Evolutionary conservation across 2,329 filamentous ascomycete genomes (phyloP), one percentile per base, ranked within the genome.

Genomic region (Rachicladosporium sp.): DNA sequence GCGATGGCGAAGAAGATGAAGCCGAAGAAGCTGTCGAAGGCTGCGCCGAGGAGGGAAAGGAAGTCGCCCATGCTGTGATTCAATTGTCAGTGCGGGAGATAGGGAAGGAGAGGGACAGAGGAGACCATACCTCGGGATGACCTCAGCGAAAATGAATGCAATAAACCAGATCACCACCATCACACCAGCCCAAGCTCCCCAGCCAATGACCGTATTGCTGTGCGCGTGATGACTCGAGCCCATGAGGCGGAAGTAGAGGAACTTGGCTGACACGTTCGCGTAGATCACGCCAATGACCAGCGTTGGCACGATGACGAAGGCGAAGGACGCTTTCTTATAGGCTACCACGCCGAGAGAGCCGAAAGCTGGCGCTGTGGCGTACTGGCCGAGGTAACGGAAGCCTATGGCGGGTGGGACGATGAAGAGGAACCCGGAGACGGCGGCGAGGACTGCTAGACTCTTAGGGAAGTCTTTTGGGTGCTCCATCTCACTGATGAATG

Each of bases 231-330:
- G 49, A 3, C 65, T 67, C 3, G 51, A 57, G 29, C 66, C 61
- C 56, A 70, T 61, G 33, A 68, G 47, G 19, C 59, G 59, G 39
- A 50, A 55, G 43, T 67, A 70, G 50, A 69, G 49, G 53, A 68
- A 68, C 33, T 69, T 70, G 15, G 62, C 66, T 1, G 1, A 69
- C 1, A 95, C 69, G 44, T 74, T 85, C 88, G 94, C 95, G 63
- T 85, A 93, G 1, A 93, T 78, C 38, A 95, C 84, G 3, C 89
- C 88, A 31, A 95, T 77, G 37, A 93, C 58, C 50, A 95, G 88
- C 0, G 84, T 85, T 2, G 89, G 88, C 33, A 95, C 67, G 41
- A 70, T 70, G 36, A 70, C 67, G 43, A 70, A 69, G 1, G 66
- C 64, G 45, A 70, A 70, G 0, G 63, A 67, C 1, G 57, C 64